Evolutionary conservation across 192 early-diverging fungal genomes (phyloP), one percentile per base, ranked within the genome.

Genomic region (Rhizophagus sp.): DNA sequence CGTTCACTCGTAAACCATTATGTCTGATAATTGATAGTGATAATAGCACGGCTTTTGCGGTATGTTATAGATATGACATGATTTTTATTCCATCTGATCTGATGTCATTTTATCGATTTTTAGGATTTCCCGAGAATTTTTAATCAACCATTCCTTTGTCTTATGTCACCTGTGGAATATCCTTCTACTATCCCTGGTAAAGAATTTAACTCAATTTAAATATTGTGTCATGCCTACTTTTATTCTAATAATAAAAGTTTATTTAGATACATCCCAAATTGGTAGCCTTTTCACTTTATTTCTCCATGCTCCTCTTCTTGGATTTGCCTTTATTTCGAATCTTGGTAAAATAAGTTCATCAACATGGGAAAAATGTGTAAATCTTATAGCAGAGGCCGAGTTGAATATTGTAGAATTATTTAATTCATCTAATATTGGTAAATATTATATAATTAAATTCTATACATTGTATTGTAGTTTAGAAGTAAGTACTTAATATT

Each of bases 211-310:
- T 25, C 22, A 25, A 33, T 24, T 41, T 8, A 12, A 62, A 61
- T 65, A 22, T 47, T 8, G 2, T 44, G 22, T 57, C 22, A 57
- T 57, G 17, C 19, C 52, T 57, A 22, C 19, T 22, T n/a, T 52
- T 52, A 52, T 57, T 57, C 50, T 22, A 22, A 30, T 77, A 39
- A 41, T 70, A 47, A 24, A 65, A 24, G 5, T 41, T 75, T n/a
- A 30, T 9, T 30, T 76, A 87, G 87, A 89, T 50, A 88, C 86
- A 12, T 83, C 84, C 24, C 91, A 91, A 86, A 89, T 95, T 5
- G 98, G 98, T 47, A 93, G 93, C 83, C 89, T 98, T 15, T 98
- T 98, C 80, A 98, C 97, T 6, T 82, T 99, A 75, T 99, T 99
- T 80, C 84, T 99, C 74, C 95, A 98, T 83, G 92, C 93, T 15